Conservation (phyloP, 305 asterid species). For the Galium porrigens region DNA sequence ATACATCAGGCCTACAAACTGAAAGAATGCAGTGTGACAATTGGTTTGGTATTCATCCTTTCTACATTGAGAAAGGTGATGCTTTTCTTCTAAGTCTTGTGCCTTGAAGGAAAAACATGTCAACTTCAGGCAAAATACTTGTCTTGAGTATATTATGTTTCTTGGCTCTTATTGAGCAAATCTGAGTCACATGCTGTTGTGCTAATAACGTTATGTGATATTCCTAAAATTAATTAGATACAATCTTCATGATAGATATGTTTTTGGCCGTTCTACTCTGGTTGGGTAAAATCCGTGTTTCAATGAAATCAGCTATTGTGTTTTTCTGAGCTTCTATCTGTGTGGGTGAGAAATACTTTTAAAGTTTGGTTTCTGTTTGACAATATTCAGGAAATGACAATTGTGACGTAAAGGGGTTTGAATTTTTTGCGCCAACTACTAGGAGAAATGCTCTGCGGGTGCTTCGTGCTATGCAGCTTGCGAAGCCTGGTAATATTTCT, state of each 20-base stretch:
- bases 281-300: too few relatives aligned
- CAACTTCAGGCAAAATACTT: background rate
- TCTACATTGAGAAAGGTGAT: slow-evolving; percentile 75
- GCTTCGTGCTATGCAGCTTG: slow-evolving; percentile 97
- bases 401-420: slow-evolving; percentile 43
- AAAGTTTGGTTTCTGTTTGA: background rate
- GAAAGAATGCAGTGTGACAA: slow-evolving; percentile 48
- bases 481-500: slow-evolving; percentile 66
- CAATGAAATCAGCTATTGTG: too few relatives aligned
- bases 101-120: background rate
- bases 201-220: background rate
- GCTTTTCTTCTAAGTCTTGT: background rate
- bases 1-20: slow-evolving; percentile 25
- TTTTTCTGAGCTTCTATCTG: too few relatives aligned
- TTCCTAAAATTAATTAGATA: background rate
- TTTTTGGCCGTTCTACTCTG: too few relatives aligned
- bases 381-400: slow-evolving; percentile 38
- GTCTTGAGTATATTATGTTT: background rate
- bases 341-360: too few relatives aligned
- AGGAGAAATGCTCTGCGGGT: slow-evolving; percentile 72
- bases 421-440: slow-evolving; percentile 85
- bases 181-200: background rate
- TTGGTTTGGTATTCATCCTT: slow-evolving; percentile 80
- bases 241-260: background rate
- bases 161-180: background rate